These are phyloP conservation scores for Phyllosticta citrichinensis DNA, from an alignment of 2,329 filamentous ascomycete species.

Conservation along the genomic window DNA sequence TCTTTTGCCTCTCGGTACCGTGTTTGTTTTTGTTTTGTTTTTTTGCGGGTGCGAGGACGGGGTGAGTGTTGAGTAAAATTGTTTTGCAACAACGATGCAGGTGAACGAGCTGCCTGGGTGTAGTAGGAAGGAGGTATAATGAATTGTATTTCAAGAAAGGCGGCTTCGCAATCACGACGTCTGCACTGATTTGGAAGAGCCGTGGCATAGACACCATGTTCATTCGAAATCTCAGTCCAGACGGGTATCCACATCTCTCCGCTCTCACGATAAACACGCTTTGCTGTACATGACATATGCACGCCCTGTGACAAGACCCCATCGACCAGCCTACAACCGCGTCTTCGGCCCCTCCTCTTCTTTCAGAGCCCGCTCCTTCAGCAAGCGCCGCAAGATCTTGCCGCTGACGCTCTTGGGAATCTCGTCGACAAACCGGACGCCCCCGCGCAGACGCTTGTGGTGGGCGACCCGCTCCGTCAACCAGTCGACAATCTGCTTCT, in stretches of 20 bases:
- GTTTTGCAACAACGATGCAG: no score
- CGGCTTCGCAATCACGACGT: no score
- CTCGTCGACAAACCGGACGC: slow-evolving; percentile 36
- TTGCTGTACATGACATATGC: not conserved
- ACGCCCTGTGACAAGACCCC: not conserved
- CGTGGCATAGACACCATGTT: not conserved
- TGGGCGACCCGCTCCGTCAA: slow-evolving; percentile 33
- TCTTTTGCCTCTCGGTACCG: not conserved
- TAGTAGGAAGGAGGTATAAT: no score
- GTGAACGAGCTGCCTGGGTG: no score
- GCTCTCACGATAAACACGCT: not conserved
- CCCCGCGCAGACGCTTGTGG: slow-evolving; percentile 38
- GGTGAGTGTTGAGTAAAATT: no score
- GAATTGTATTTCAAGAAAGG: no score
- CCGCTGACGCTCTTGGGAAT: slow-evolving; percentile 39
- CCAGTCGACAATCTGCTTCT: slow-evolving; percentile 34
- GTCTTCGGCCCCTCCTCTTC: slow-evolving; percentile 31
- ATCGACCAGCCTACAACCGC: slow-evolving; percentile 28
- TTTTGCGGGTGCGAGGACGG: not conserved
- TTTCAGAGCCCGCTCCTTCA: slow-evolving; percentile 34
- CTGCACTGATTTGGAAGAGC: no score
- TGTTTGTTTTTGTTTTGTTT: not conserved
- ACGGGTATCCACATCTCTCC: not conserved
- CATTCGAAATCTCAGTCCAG: not conserved
- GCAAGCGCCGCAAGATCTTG: slow-evolving; percentile 37